Percentiles rank a stretch among this genome's conserved stretches.
phyloP scores from a whole-genome alignment of 192 early-diverging fungal genomes.

The Gonapodya sp. region DNA sequence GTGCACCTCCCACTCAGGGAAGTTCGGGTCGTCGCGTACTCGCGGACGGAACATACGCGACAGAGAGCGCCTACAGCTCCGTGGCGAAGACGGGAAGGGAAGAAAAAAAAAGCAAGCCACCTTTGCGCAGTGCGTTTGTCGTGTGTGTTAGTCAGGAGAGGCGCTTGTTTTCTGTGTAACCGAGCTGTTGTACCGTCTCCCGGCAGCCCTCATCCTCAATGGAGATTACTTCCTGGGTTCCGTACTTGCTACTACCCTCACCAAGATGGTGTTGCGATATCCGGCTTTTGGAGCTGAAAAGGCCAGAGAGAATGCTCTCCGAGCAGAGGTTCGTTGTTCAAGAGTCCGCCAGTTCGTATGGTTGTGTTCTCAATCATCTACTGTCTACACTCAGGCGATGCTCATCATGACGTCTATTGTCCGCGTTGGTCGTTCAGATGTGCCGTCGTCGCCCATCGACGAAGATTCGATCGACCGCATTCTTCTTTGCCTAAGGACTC shows the following conservation, averaged over 20 bases:
- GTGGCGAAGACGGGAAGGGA: slow-evolving; percentile 16
- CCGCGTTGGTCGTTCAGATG: slow-evolving; percentile 81
- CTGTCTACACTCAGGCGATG: slow-evolving; percentile 54
- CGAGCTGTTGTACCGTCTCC: slow-evolving; percentile 22
- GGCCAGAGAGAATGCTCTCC: slow-evolving; percentile 62
- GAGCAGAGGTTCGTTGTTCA: slow-evolving; percentile 58
- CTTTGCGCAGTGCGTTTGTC: slow-evolving; percentile 40
- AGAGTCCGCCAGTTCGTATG: neutral
- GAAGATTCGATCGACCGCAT: slow-evolving; percentile 95
- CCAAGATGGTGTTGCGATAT: slow-evolving; percentile 82
- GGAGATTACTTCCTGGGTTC: slow-evolving; percentile 90
- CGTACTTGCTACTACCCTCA: slow-evolving; percentile 79
- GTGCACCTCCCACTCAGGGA: slow-evolving; percentile 16
- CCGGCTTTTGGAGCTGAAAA: slow-evolving; percentile 21
- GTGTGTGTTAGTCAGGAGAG: no score
- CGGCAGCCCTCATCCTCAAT: slow-evolving; percentile 66
- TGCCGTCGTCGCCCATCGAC: slow-evolving; percentile 79
- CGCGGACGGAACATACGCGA: slow-evolving; percentile 96
- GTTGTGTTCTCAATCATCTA: slow-evolving; percentile 10
- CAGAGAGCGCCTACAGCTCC: slow-evolving; percentile 77
- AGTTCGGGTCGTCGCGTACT: slow-evolving; percentile 54
- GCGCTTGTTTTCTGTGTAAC: neutral
- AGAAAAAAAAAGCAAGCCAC: slow-evolving; percentile 48
- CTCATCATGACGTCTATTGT: slow-evolving; percentile 95
- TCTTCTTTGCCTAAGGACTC: slow-evolving; percentile 56